Evolutionary conservation across 2,329 filamentous ascomycete species (phyloP), one percentile per base, ranked within the genome.

Genomic region (Botrytis cinerea): DNA sequence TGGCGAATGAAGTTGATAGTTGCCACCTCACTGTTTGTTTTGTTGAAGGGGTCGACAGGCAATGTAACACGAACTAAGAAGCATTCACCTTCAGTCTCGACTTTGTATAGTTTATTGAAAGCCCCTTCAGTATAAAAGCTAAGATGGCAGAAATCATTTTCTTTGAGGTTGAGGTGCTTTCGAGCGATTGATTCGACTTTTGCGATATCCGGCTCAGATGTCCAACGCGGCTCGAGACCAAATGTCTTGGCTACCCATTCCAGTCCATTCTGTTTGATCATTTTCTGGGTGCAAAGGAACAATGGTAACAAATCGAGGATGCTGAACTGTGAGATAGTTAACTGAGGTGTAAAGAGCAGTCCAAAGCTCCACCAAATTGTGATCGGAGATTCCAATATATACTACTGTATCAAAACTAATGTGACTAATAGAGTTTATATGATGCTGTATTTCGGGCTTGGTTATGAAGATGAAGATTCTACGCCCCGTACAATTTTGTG

Each of bases 11-110:
- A 84, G 0, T 75, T 71, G 20, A 84, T 76, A 3, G 83, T 85
- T 0, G 81, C 81, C 1, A 83, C 83, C 70, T 85, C 83, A 71
- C 81, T 82, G 3, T 76, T 76, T 0, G 79, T 83, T 74, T 85
- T 85, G 75, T 78, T 81, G 82, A 16, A 78, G 70, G 74, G 83
- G 40, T 83, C 77, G 1, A 83, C 79, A 2, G 83, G 82, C 12
- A 84, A 78, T 8, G 81, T 77, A 22, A 84, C 78, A 22, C 82
- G 80, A 74, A 84, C 80, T 8, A 84, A 38, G 4, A 74, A 81
- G 75, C 40, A 75, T 64, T 45, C 77, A 70, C 70, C 73, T 4
- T 75, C 74, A 14, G 77, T 80, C 25, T 74, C 70, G 25, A 81
- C 73, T 14, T 75, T 75, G 69, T 82, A 82, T 16, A 82, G 74